Conservation (phyloP, 2,329 filamentous ascomycete genomes). For the Tolypocladium endophyticum region DNA sequence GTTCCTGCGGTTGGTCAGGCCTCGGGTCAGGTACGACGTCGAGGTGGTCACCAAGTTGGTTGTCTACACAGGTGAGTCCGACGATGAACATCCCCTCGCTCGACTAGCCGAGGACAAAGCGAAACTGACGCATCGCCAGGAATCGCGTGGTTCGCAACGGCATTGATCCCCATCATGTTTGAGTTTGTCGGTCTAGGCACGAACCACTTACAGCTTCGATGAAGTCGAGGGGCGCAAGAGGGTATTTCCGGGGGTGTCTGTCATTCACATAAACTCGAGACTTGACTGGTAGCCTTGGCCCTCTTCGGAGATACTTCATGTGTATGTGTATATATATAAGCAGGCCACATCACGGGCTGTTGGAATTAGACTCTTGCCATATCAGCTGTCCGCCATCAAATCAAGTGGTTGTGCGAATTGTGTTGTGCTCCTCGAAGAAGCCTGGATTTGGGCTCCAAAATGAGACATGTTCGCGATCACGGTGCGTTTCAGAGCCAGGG, state of each 20-base stretch:
- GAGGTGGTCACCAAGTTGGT: slow-evolving; percentile 96
- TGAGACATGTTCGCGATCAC: background rate
- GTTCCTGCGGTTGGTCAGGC: slow-evolving; percentile 73
- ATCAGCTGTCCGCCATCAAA: background rate
- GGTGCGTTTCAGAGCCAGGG: background rate
- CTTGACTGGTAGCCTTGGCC: background rate
- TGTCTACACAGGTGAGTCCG: slow-evolving; percentile 70
- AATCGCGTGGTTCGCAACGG: slow-evolving; percentile 73
- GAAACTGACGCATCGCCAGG: slow-evolving; percentile 33
- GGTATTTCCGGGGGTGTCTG: background rate
- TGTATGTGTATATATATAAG: background rate
- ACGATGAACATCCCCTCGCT: background rate
- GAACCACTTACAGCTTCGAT: slow-evolving; percentile 21
- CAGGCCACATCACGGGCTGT: background rate
- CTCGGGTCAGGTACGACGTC: slow-evolving; percentile 92
- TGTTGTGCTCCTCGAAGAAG: background rate
- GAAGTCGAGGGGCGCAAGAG: background rate
- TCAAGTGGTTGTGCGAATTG: background rate
- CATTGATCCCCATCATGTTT: slow-evolving; percentile 64
- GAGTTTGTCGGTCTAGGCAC: slow-evolving; percentile 44
- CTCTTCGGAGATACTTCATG: background rate
- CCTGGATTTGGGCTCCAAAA: background rate
- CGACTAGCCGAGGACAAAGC: slow-evolving; percentile 1
- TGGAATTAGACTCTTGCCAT: background rate
- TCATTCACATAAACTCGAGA: background rate